Conservation (phyloP, 257 asterid species). For the Fraxinus americana region DNA sequence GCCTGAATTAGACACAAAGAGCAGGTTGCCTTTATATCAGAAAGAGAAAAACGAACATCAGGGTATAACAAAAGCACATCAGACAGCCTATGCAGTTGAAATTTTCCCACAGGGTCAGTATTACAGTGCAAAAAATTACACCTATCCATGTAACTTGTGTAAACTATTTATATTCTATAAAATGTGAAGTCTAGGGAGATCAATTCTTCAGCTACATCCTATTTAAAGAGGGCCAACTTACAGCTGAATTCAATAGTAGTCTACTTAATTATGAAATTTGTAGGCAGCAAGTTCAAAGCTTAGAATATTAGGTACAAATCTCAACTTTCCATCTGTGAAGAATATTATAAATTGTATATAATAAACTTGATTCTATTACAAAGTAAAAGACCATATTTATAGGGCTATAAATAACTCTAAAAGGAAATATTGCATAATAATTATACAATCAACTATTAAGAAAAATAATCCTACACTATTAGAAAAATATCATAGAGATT, state of each 20-base stretch:
- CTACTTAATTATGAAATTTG: not conserved
- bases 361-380: too few relatives aligned
- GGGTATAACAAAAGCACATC: constrained; percentile 17
- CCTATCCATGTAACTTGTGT: constrained; percentile 16
- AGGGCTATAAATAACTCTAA: too few relatives aligned
- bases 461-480: too few relatives aligned
- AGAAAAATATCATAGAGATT: too few relatives aligned
- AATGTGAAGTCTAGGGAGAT: constrained; percentile 6
- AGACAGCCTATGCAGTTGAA: not conserved
- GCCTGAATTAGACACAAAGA: constrained; percentile 68
- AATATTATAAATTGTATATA: too few relatives aligned
- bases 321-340: too few relatives aligned
- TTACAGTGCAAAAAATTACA: not conserved
- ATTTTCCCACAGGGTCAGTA: constrained; percentile 1
- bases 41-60: constrained; percentile 27
- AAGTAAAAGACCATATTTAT: too few relatives aligned
- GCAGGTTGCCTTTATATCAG: constrained; percentile 36
- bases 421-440: too few relatives aligned
- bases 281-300: not conserved
- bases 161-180: not conserved
- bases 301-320: not conserved
- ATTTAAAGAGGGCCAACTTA: constrained; percentile 19
- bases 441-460: too few relatives aligned
- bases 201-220: constrained; percentile 9
- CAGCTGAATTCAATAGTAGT: constrained; percentile 1